A percentile compares a stretch with the other conserved stretches of the same genome.
phyloP scores from a whole-genome alignment of 345 rosid species.

The Murraya paniculata region DNA sequence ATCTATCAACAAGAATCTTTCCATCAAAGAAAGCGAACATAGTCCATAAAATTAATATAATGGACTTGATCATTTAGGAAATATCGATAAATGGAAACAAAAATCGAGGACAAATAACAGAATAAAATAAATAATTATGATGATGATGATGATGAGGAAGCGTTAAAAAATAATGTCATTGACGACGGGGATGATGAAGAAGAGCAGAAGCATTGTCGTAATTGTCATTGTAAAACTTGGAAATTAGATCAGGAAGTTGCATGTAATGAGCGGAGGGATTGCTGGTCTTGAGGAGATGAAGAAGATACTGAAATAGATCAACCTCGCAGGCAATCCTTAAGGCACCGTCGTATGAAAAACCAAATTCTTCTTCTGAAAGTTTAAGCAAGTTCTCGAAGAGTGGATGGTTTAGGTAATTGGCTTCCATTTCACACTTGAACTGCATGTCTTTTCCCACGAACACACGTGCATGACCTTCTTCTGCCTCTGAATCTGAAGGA shows the following conservation, averaged over 20 bases:
- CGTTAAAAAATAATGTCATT: neutral
- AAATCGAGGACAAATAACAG: neutral
- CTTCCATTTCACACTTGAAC: conserved; percentile 43
- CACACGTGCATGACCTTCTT: conserved; percentile 44
- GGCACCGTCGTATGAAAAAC: conserved; percentile 47
- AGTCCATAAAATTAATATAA: no score
- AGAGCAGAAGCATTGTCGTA: neutral
- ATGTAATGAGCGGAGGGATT: conserved; percentile 33
- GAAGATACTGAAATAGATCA: conserved; percentile 38
- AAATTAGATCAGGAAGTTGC: conserved; percentile 35
- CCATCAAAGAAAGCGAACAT: neutral
- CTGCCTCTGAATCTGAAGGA: conserved; percentile 15
- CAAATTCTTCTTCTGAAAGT: conserved; percentile 46
- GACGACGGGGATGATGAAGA: neutral
- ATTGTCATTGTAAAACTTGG: conserved; percentile 9
- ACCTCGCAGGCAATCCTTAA: conserved; percentile 48
- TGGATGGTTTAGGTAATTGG: conserved; percentile 47
- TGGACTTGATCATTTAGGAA: neutral
- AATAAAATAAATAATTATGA: no score
- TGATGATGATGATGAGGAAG: neutral
- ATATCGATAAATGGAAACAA: neutral
- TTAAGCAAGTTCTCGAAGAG: conserved; percentile 41
- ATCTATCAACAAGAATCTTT: neutral
- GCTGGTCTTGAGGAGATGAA: conserved; percentile 38
- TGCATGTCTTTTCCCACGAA: conserved; percentile 38